Base-by-base conservation (phyloP, 306 rosid genomes). In the Gynostemma pentaphyllum region DNA sequence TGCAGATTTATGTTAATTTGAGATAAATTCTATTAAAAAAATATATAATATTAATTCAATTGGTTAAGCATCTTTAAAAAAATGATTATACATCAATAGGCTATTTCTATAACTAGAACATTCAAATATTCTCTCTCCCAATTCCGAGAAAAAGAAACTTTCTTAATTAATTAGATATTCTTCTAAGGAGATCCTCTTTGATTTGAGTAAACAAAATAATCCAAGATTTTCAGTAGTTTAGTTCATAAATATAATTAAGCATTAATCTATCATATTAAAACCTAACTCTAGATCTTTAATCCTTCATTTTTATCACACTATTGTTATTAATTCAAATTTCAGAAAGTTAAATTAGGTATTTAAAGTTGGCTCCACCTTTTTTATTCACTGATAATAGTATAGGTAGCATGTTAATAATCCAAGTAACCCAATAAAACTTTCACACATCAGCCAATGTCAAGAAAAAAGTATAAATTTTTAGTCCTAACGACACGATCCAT, bases 321-420 rank as follows among this genome's bases (percentile, higher is more conserved):
- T 28, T 28, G 27, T 28, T 51, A 27, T 14, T 27, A 52, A 26
- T 4, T 5, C 16, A 49, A 12, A 42, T 10, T 24, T 52, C 27
- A 52, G 27, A 52, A 23, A n/a, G 62, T 29, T n/a, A 54, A 30
- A n/a, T n/a, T n/a, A 54, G 42, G 41, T 54, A 18, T 54, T n/a
- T 39, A 16, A 29, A 54, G 24, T 54, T 23, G 62, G 30, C 41
- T 29, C 2, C 27, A 34, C 34, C 34, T 56, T 32, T 29, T 56
- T 56, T 56, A 56, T 32, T 56, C 63, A 56, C 16, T 56, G 16
- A 56, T 56, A 30, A 56, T 32, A 32, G 4, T 56, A 11, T 56
- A 16, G 39, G n/a, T n/a, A n/a, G 41, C 11, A 53, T 53, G 29
- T 30, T 11, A n/a, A 53, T 53, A 28, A 53, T 53, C 22, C 22